Evolutionary conservation across 805 yeast genomes (phyloP), one percentile per base, ranked within the genome.

Genomic region (Priceomyces fermenticarens): DNA sequence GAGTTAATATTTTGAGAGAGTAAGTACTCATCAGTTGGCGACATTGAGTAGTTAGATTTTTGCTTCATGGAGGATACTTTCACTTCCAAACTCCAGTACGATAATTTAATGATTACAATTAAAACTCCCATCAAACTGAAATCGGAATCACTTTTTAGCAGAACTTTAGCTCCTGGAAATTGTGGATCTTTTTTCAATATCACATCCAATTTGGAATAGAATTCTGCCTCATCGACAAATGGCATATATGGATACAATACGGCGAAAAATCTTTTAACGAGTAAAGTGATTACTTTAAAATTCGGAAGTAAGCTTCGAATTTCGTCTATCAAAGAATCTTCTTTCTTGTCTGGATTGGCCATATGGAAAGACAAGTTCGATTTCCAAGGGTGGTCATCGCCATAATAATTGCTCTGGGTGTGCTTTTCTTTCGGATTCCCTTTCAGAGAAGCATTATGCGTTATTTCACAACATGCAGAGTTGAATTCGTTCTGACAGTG

Each of bases 181-280:
- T 20, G 25, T 20, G 25, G 25, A 20, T 20, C 25, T 8, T 20
- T 8, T 20, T 20, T 20, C 25, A 20, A 20, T 5, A 20, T 20
- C 25, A 5, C 25, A 20, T 8, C 25, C 10, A 60, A 29, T 7
- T 50, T 42, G 3, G 40, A 45, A 29, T 49, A 52, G 15, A 63
- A 54, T 4, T 3, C 3, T 10, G 47, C 55, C 40, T 63, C 62
- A 42, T 63, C 68, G 7, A 63, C 34, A 28, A 53, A 54, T 1
- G 68, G 67, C 42, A 58, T 44, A 30, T 49, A 53, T 1, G 58
- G 51, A 40, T 61, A 62, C 6, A 62, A 46, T 13, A 51, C 40
- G 16, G 46, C 40, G 40, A 63, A 63, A 33, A 54, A 63, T 3
- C 59, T 50, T 32, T 55, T 55, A 15, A 55, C 42, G 16, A 62